Base-by-base conservation (phyloP, 768 basidiomycete species). In the Phanerochaete carnosa region DNA sequence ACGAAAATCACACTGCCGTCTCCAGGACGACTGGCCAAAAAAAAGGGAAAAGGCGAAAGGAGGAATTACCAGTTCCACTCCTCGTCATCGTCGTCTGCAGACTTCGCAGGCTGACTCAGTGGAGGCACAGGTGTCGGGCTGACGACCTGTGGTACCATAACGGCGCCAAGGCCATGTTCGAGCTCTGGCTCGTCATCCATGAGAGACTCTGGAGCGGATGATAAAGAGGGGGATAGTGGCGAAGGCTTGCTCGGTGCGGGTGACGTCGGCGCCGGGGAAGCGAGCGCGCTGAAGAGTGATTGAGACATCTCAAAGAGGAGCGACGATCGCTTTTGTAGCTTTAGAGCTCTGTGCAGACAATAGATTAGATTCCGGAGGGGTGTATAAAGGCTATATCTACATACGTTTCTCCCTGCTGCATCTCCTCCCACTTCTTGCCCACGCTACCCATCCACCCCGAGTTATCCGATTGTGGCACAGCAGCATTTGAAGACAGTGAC, bases 281-380 rank as follows among this genome's bases (percentile, higher is more conserved):
- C 63, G 1, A 81, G 76, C 7, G 80, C 85, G 2, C 80, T 77
- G 11, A 78, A 78, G 35, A 86, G 75, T 43, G 81, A 78, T 62
- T 80, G 79, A 5, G 86, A 86, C 22, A 89, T 81, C 68, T 89
- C 89, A 0, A 86, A 81, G 56, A 90, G 68, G 1, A 82, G 64
- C 0, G 88, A 88, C 0, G 88, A 88, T 23, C 88, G 85, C 72
- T 88, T 89, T 60, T 86, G 86, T 65, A 76, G 79, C 65, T 85
- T 88, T 19, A 83, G 75, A 66, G 90, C 81, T n/a, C 89, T 90
- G 62, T 29, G 26, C 8, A 25, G 13, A 19, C 22, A 45, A 43
- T 46, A 28, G 49, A 50, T 33, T 23, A 33, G 59, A 32, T 32
- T 32, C 51, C 19, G 22, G 25, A 3, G 23, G 26, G 11, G 49